Evolutionary conservation across 768 basidiomycete genomes (phyloP), one percentile per base, ranked within the genome.

Genomic region (Mycena vulgaris): DNA sequence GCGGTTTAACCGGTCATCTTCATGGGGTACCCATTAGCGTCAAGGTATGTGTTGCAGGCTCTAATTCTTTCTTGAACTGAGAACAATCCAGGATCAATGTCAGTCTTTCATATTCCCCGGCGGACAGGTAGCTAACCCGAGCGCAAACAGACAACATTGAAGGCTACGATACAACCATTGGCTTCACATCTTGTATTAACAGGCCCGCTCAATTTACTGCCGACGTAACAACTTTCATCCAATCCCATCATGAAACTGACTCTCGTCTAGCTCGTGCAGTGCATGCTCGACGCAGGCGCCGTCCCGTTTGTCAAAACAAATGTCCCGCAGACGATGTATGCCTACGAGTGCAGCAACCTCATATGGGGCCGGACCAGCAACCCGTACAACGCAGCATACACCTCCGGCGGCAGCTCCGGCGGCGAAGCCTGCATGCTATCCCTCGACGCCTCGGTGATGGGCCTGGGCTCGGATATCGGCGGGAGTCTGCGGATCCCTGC

Each of bases 291-390:
- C 7, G 86, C 86, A 6, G 93, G 92, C 9, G 90, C 92, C 55
- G 86, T 93, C 73, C 83, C 91, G 53, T 88, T 93, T 64, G 88
- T 87, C 63, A 90, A 87, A 72, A 94, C 92, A 9, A 94, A 94
- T 73, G 89, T 93, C 65, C 92, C 92, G 19, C 90, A 93, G 74
- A 86, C 87, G 0, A 80, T 90, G 78, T 81, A 88, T 63, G 82
- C 87, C 14, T 89, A 88, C 65, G 89, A 91, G 75, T 89, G 89
- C 71, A 71, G 75, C 17, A 92, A 92, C 74, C 87, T 89, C 0
- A 75, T 91, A 28, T 92, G 87, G 70, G 90, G 90, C 0, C 76
- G 80, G 21, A 85, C 89, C 0, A 72, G 74, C 30, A 91, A 91
- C 73, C 91, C 91, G 0, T 85, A 84, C 77, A 76, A 78, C 49